Conservation (phyloP, 2,329 filamentous ascomycete species). For the Dothiorella sarmentorum region DNA sequence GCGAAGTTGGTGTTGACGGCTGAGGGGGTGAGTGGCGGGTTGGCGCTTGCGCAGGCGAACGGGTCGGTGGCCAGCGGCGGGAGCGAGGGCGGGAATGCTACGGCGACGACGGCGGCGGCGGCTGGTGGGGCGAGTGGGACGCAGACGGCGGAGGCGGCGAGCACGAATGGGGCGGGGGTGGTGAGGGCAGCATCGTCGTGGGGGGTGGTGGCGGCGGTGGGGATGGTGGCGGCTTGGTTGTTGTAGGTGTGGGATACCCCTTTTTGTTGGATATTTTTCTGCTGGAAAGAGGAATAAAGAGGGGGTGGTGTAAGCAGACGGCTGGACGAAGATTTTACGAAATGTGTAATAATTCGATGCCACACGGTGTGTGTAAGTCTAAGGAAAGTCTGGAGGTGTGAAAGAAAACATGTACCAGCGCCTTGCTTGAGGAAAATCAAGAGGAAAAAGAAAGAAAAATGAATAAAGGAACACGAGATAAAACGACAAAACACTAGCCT, state of each 20-base stretch:
- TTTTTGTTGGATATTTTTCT: no score
- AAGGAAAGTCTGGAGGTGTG: background rate
- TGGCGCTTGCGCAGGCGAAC: no score
- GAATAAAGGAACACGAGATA: no score
- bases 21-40: background rate
- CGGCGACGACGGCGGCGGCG: background rate
- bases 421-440: no score
- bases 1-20: slow-evolving; percentile 23
- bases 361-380: no score
- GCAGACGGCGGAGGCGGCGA: background rate
- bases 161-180: background rate
- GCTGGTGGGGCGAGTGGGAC: background rate
- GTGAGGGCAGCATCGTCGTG: background rate
- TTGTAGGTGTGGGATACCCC: no score
- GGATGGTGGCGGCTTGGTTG: background rate
- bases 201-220: background rate
- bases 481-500: no score
- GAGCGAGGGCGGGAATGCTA: background rate
- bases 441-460: no score
- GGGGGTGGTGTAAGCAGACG: background rate
- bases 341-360: no score
- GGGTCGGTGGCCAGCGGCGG: no score
- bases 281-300: no score
- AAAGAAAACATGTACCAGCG: background rate
- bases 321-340: no score